These are phyloP conservation scores for Papilionanthe hybrid DNA, from an alignment of 116 monocot genomes.

Conservation along the genomic window DNA sequence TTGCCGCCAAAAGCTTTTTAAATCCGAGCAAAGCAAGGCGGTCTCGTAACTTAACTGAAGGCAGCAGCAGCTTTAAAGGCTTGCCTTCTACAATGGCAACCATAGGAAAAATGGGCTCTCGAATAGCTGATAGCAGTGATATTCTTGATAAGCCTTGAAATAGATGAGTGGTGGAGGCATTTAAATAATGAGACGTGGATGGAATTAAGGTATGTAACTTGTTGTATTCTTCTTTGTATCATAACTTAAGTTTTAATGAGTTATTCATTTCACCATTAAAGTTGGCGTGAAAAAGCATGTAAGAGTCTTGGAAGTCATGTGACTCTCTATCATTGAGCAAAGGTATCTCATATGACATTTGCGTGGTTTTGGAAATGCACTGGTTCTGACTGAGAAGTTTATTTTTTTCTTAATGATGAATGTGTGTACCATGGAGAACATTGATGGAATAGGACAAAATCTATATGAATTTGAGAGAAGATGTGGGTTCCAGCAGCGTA, in stretches of 20 bases:
- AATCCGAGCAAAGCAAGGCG: constrained; percentile 34
- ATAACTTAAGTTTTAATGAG: no score
- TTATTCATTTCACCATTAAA: not conserved
- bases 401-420: no score
- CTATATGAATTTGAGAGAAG: not conserved
- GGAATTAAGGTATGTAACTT: not conserved
- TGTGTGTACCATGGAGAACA: not conserved
- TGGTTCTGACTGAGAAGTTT: not conserved
- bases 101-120: constrained; percentile 39
- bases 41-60: constrained; percentile 37
- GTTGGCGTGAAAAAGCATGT: not conserved
- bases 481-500: no score
- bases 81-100: constrained; percentile 48
- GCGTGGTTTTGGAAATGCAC: not conserved
- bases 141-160: constrained; percentile 48
- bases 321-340: constrained; percentile 6
- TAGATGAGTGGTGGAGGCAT: not conserved
- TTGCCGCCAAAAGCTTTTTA: constrained; percentile 31
- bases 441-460: not conserved
- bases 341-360: not conserved
- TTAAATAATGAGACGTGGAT: constrained; percentile 1
- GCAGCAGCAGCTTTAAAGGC: constrained; percentile 75
- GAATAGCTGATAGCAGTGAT: constrained; percentile 27
- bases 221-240: no score
- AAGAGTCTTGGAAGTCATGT: not conserved